These are phyloP conservation scores for Lepidium sativum DNA, from an alignment of 345 rosid species.

Conservation along the genomic window DNA sequence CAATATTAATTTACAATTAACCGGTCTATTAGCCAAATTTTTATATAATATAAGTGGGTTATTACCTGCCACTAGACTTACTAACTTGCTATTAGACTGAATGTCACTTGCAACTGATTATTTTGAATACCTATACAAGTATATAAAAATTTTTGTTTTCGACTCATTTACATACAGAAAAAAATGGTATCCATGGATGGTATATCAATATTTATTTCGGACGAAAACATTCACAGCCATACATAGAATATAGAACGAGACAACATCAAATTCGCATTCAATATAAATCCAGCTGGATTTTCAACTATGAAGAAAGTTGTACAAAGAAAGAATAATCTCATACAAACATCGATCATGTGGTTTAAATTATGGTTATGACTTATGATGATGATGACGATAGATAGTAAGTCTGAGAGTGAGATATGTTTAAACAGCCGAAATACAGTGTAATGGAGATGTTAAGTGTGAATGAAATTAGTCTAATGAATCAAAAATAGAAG, in stretches of 20 bases:
- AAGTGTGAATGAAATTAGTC: not conserved
- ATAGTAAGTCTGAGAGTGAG: slow-evolving; percentile 5
- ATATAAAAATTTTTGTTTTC: too few relatives aligned
- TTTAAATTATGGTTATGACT: not conserved
- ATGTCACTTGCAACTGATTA: too few relatives aligned
- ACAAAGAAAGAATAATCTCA: not conserved
- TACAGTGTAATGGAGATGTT: not conserved
- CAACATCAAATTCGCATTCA: not conserved
- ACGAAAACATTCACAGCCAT: not conserved
- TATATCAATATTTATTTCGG: not conserved
- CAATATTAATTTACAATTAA: too few relatives aligned
- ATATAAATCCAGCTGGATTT: not conserved
- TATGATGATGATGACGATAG: not conserved
- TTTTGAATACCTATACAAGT: too few relatives aligned
- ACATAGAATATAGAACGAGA: not conserved
- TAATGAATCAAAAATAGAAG: not conserved
- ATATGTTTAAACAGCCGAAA: not conserved
- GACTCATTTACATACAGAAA: too few relatives aligned
- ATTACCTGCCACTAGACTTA: too few relatives aligned
- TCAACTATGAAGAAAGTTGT: not conserved
- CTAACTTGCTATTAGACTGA: too few relatives aligned
- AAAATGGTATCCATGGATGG: too few relatives aligned
- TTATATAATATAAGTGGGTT: too few relatives aligned
- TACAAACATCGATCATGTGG: not conserved
- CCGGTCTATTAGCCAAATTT: too few relatives aligned